Percentiles rank a stretch among this genome's conserved stretches.
Conservation (phyloP, 106 monocot genomes). For the Allium cepa region DNA sequence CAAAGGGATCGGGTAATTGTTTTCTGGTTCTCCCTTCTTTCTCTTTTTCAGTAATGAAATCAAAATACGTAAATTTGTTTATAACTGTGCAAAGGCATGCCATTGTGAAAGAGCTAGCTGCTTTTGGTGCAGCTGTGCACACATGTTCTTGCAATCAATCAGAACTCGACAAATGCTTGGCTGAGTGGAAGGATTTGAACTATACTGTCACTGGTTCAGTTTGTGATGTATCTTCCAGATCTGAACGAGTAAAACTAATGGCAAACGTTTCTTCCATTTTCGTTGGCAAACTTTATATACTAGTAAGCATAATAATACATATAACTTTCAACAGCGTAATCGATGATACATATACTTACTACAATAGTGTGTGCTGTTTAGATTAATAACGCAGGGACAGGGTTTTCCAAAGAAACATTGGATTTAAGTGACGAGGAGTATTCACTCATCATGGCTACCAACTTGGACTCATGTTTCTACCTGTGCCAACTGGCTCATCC, state of each 20-base stretch:
- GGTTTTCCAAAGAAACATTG: background rate
- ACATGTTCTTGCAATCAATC: slow-evolving; percentile 15
- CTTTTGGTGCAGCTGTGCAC: slow-evolving; percentile 44
- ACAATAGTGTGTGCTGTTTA: background rate
- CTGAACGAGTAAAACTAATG: slow-evolving; percentile 5
- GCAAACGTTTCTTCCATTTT: slow-evolving; percentile 15
- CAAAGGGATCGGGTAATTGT: background rate
- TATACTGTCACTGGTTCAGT: slow-evolving; percentile 41
- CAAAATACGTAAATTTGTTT: background rate
- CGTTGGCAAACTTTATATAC: slow-evolving; percentile 19
- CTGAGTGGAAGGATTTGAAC: slow-evolving; percentile 35
- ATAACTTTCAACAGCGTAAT: too few species aligned
- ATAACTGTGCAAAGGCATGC: slow-evolving; percentile 7
- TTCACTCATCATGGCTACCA: slow-evolving; percentile 7
- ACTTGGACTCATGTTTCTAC: slow-evolving; percentile 19
- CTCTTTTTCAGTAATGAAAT: background rate
- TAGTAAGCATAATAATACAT: background rate
- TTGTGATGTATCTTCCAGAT: slow-evolving; percentile 13
- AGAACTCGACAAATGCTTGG: slow-evolving; percentile 41
- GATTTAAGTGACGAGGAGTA: slow-evolving; percentile 1
- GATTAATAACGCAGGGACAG: slow-evolving; percentile 10
- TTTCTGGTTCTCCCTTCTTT: background rate
- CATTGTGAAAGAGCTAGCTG: slow-evolving; percentile 67
- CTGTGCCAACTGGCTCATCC: slow-evolving; percentile 2
- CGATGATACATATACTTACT: too few species aligned